Conservation (phyloP, 192 early-diverging fungal species). For the Chytriomyces confervae region DNA sequence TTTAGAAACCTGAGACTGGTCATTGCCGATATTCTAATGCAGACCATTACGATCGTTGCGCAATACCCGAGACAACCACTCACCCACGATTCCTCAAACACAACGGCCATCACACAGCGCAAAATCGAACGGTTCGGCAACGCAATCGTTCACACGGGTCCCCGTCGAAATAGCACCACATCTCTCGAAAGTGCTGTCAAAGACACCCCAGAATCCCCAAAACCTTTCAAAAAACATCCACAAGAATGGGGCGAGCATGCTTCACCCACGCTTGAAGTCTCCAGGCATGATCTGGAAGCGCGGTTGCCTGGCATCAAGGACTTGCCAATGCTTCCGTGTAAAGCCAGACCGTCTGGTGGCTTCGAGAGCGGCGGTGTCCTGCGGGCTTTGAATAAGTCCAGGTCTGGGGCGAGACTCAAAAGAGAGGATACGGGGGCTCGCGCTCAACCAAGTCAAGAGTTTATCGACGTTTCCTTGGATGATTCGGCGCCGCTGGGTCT, state of each 20-base stretch:
- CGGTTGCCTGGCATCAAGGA: neutral
- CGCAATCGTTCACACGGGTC: constrained; percentile 22
- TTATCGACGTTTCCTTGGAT: constrained; percentile 8
- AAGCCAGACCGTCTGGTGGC: neutral
- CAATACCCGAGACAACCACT: constrained; percentile 25
- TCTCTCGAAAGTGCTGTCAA: neutral
- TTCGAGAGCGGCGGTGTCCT: neutral
- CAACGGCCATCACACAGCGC: constrained; percentile 6
- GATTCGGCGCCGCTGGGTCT: too few species aligned
- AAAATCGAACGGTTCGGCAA: constrained; percentile 15
- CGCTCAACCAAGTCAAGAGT: constrained; percentile 13
- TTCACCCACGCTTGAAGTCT: neutral
- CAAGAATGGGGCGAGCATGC: neutral
- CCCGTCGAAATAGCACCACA: neutral
- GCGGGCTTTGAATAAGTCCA: neutral
- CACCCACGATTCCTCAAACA: neutral
- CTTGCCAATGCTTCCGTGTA: neutral
- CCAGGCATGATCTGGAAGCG: neutral
- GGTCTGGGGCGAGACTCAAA: neutral
- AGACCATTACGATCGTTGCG: constrained; percentile 9
- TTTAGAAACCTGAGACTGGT: constrained; percentile 8
- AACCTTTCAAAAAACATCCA: neutral
- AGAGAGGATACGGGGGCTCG: neutral
- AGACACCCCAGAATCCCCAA: neutral
- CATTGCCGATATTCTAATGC: constrained; percentile 6